Evolutionary conservation across 2,329 filamentous ascomycete genomes (phyloP).

Genomic region (Fusarium clavum): DNA sequence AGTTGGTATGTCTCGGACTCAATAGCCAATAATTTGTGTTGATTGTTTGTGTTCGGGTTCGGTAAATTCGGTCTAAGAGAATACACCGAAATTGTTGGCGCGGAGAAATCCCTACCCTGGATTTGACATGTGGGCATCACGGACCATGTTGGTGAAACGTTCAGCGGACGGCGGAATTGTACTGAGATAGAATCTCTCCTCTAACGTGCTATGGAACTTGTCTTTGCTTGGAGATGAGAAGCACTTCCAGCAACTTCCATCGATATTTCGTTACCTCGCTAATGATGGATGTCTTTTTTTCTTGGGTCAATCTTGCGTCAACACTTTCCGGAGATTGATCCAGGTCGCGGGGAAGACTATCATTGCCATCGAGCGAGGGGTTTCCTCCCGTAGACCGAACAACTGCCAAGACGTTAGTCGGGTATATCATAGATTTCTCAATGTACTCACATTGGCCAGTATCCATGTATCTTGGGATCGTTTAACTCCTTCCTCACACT

Average conservation of each 20-base stretch:
- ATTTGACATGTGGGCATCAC: background rate
- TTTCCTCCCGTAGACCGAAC: background rate
- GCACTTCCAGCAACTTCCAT: no score
- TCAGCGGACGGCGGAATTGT: no score
- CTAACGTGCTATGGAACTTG: no score
- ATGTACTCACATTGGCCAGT: slow-evolving; percentile 17
- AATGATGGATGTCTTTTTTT: no score
- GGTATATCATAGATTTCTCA: rapidly evolving
- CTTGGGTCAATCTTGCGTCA: no score
- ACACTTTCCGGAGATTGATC: background rate
- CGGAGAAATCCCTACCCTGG: no score
- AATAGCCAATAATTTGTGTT: background rate
- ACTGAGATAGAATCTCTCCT: no score
- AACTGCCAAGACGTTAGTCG: background rate
- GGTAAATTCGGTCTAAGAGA: background rate
- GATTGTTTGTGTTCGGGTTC: rapidly evolving
- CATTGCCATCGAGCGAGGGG: background rate
- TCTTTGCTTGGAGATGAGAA: no score
- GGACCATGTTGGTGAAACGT: no score
- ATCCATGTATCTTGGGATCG: slow-evolving; percentile 13
- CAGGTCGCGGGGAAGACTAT: no score
- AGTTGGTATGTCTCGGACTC: no score
- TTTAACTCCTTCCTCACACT: slow-evolving; percentile 20
- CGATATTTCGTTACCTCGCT: no score
- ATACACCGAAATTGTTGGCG: background rate